Evolutionary conservation across 768 basidiomycete species (phyloP).

Genomic region (Cystobasidium tubakii): DNA sequence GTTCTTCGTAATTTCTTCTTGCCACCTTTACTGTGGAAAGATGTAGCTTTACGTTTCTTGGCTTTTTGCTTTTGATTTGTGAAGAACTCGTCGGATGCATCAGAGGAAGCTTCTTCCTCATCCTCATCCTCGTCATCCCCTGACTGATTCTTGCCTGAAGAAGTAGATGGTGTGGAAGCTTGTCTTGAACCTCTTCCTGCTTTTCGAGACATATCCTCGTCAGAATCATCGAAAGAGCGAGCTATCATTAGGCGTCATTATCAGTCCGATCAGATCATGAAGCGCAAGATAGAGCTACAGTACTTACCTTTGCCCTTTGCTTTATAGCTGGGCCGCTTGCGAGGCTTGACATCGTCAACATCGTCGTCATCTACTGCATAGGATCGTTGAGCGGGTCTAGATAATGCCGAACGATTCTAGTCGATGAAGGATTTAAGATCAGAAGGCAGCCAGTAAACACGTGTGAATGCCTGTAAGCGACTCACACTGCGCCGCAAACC

Average conservation of each 20-base stretch:
- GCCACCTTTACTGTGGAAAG: background rate
- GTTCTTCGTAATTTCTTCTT: conserved; percentile 31
- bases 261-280: too few species aligned
- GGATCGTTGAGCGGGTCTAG: conserved; percentile 4
- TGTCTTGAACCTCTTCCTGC: conserved; percentile 10
- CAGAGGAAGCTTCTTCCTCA: conserved; percentile 39
- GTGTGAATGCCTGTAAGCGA: background rate
- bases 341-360: conserved; percentile 5
- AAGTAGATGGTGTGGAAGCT: conserved; percentile 6
- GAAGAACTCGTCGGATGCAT: conserved; percentile 38
- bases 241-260: too few species aligned
- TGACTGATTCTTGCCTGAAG: conserved; percentile 43
- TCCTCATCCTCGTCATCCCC: conserved; percentile 42
- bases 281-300: too few species aligned
- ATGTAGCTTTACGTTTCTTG: conserved; percentile 23
- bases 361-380: conserved; percentile 29
- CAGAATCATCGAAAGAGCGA: conserved; percentile 3
- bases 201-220: conserved; percentile 41
- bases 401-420: conserved; percentile 14
- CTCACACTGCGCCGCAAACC: conserved; percentile 38
- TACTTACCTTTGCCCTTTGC: conserved; percentile 24
- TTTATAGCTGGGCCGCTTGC: conserved; percentile 13
- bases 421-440: background rate
- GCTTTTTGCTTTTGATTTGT: conserved; percentile 36
- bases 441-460: background rate